Conservation (phyloP, 2,329 filamentous ascomycete species). For the Elsinoe arachidis region DNA sequence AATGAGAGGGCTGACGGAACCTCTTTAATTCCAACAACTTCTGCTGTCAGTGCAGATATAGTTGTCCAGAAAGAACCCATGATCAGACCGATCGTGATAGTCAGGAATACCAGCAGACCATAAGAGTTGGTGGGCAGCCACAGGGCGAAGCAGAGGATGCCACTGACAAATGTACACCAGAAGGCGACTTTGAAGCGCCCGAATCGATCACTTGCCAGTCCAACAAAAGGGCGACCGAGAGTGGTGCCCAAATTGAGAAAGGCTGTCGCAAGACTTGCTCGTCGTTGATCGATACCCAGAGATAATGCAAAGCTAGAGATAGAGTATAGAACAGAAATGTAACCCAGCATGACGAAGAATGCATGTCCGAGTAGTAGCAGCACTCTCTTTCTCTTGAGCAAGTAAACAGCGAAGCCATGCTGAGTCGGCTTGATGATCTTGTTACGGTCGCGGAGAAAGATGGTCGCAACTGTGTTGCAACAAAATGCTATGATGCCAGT, state of each 20-base stretch:
- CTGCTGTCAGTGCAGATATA: conserved; percentile 33
- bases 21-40: conserved; percentile 34
- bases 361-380: conserved; percentile 34
- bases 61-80: conserved; percentile 44
- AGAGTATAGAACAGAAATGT: conserved; percentile 40
- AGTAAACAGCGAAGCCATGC: conserved; percentile 28
- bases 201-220: conserved; percentile 37
- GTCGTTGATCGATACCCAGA: conserved; percentile 32
- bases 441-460: conserved; percentile 29
- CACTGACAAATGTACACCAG: conserved; percentile 32
- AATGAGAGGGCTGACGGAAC: conserved; percentile 34
- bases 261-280: conserved; percentile 35
- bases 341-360: conserved; percentile 41
- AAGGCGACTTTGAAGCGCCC: conserved; percentile 37
- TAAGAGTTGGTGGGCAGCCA: conserved; percentile 40
- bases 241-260: conserved; percentile 42
- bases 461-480: conserved; percentile 25
- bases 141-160: conserved; percentile 33
- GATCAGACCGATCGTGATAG: conserved; percentile 36
- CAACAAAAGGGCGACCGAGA: conserved; percentile 39
- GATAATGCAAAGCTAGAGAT: conserved; percentile 40
- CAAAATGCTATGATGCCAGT: conserved; percentile 28
- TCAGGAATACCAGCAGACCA: conserved; percentile 37
- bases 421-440: conserved; percentile 27
- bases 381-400: conserved; percentile 30